Evolutionary conservation across 805 yeast genomes (phyloP).

Genomic region (Nakazawaea pomicola): DNA sequence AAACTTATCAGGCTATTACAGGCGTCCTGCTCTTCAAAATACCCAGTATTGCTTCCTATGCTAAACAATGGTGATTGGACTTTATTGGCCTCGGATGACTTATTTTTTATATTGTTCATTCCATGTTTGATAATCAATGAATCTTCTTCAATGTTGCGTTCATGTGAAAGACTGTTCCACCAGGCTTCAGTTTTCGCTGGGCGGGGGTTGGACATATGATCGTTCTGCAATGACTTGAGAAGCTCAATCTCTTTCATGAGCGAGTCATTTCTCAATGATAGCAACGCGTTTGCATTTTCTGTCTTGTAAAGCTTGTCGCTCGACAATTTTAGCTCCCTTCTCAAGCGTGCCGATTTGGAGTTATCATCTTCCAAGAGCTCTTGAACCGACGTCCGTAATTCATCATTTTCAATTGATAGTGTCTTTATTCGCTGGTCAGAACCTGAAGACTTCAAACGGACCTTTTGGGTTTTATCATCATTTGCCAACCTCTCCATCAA

Average conservation of each 20-base stretch:
- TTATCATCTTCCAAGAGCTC: slow-evolving; percentile 21
- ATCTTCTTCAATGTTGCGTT: not conserved
- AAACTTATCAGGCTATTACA: no score
- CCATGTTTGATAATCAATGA: slow-evolving; percentile 10
- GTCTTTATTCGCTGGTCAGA: slow-evolving; percentile 31
- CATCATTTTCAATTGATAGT: slow-evolving; percentile 15
- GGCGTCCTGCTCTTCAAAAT: not conserved
- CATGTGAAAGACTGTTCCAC: not conserved
- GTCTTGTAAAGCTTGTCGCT: slow-evolving; percentile 1
- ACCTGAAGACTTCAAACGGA: slow-evolving; percentile 50
- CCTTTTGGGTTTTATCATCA: slow-evolving; percentile 71
- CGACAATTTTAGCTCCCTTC: slow-evolving; percentile 7
- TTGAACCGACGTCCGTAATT: slow-evolving; percentile 23
- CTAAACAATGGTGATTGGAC: slow-evolving; percentile 5
- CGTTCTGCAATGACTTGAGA: not conserved
- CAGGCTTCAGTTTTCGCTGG: not conserved
- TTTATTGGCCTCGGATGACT: not conserved
- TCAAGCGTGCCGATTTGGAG: slow-evolving; percentile 18
- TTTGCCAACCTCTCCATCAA: slow-evolving; percentile 62
- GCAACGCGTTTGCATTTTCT: slow-evolving; percentile 1
- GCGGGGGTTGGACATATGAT: not conserved
- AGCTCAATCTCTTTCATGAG: slow-evolving; percentile 1
- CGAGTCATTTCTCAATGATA: not conserved
- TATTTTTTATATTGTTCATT: not conserved
- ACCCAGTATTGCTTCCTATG: not conserved